Evolutionary conservation across 257 asterid species (phyloP).

Genomic region (Echites panduratus): DNA sequence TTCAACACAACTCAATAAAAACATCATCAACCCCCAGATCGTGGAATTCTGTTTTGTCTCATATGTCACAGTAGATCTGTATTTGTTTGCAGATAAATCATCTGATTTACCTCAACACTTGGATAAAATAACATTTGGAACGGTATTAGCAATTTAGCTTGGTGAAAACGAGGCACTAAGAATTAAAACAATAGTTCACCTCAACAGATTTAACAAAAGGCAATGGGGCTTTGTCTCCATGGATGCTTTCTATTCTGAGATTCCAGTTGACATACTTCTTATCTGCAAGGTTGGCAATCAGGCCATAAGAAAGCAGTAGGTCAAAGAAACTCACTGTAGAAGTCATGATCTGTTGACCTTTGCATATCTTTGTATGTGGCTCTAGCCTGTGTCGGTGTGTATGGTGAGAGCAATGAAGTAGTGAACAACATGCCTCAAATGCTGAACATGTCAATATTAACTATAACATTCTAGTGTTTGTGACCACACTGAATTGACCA

Average conservation of each 20-base stretch:
- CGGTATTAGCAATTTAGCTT: not conserved
- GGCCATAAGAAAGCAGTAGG: slow-evolving; percentile 20
- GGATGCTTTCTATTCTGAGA: slow-evolving; percentile 72
- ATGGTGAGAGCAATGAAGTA: not conserved
- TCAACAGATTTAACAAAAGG: slow-evolving; percentile 76
- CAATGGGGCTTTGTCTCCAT: slow-evolving; percentile 81
- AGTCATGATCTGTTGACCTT: not conserved
- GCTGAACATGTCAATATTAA: not conserved
- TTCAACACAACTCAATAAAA: not conserved
- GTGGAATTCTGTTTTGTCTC: not conserved
- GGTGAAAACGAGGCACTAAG: not conserved
- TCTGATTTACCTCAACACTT: not conserved
- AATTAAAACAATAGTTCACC: slow-evolving; percentile 31
- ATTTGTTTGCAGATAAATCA: not conserved
- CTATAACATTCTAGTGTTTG: not conserved
- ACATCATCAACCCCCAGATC: not conserved
- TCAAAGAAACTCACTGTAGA: slow-evolving; percentile 4
- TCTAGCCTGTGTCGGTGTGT: not conserved
- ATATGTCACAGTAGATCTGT: no score
- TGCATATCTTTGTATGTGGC: not conserved
- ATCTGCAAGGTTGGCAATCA: slow-evolving; percentile 41
- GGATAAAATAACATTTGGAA: not conserved
- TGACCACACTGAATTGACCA: not conserved
- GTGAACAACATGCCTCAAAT: not conserved
- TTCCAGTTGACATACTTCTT: slow-evolving; percentile 84